A percentile compares a stretch with the other conserved stretches of the same genome.
Conservation (phyloP, 768 basidiomycete species). For the Wakefieldia striispora region DNA sequence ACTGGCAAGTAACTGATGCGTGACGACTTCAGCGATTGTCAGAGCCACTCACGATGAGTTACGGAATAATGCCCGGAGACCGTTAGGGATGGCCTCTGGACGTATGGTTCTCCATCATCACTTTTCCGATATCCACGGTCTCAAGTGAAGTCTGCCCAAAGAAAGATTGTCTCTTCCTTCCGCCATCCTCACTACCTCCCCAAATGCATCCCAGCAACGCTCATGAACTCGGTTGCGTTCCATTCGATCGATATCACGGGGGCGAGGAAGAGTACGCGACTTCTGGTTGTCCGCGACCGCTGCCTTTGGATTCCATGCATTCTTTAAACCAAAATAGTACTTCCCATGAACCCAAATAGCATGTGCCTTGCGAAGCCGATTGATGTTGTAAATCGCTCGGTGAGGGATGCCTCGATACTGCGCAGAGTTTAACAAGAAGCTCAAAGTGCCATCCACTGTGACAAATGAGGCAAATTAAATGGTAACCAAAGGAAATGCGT, state of each 20-base stretch:
- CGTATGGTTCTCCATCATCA: not conserved
- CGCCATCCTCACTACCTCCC: slow-evolving; percentile 56
- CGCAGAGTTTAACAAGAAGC: slow-evolving; percentile 59
- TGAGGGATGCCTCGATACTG: slow-evolving; percentile 63
- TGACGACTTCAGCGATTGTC: not conserved
- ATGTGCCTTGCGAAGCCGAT: slow-evolving; percentile 31
- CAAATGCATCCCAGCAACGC: slow-evolving; percentile 45
- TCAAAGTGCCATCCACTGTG: slow-evolving; percentile 67
- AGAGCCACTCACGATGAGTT: slow-evolving; percentile 7
- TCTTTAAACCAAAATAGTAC: slow-evolving; percentile 20
- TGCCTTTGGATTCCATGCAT: slow-evolving; percentile 41
- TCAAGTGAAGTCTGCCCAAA: slow-evolving; percentile 45
- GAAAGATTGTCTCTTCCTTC: slow-evolving; percentile 51
- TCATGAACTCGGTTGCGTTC: slow-evolving; percentile 32
- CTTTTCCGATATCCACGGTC: slow-evolving; percentile 23
- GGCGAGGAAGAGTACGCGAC: slow-evolving; percentile 7
- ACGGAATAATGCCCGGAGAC: no score
- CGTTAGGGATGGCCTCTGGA: not conserved
- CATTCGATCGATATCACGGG: slow-evolving; percentile 19
- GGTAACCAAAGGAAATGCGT: not conserved
- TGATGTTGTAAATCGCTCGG: slow-evolving; percentile 51
- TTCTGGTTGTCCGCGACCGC: slow-evolving; percentile 22
- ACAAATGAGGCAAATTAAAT: slow-evolving; percentile 10
- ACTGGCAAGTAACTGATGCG: not conserved
- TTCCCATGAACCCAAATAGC: slow-evolving; percentile 24